These are phyloP conservation scores for Taxawa tesnikishii DNA, from an alignment of 2,329 filamentous ascomycete species.

Conservation along the genomic window DNA sequence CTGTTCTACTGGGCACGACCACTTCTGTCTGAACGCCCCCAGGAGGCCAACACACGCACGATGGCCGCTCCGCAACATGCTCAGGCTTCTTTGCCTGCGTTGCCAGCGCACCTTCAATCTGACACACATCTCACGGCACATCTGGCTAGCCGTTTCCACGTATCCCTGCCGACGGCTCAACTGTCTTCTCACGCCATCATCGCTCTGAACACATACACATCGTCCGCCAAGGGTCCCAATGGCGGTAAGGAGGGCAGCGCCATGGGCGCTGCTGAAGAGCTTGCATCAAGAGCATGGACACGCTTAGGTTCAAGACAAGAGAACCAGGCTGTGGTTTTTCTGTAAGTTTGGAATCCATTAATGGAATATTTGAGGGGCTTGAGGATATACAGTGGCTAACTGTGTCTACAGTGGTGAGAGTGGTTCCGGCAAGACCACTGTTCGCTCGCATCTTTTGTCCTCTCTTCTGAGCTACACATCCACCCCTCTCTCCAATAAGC, in stretches of 20 bases:
- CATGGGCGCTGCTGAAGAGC: slow-evolving; percentile 82
- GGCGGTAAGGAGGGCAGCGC: slow-evolving; percentile 84
- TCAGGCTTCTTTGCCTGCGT: slow-evolving; percentile 75
- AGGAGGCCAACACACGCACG: slow-evolving; percentile 9
- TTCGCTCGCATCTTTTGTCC: slow-evolving; percentile 78
- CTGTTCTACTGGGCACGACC: no score
- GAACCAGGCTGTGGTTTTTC: slow-evolving; percentile 83
- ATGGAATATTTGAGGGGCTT: no score
- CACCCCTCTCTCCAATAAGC: slow-evolving; percentile 83
- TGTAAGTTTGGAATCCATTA: slow-evolving; percentile 48
- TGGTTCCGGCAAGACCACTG: slow-evolving; percentile 88
- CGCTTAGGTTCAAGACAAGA: slow-evolving; percentile 79
- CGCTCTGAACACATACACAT: slow-evolving; percentile 87
- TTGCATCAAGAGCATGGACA: slow-evolving; percentile 76
- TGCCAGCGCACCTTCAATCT: slow-evolving; percentile 72
- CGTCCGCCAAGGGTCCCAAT: slow-evolving; percentile 77
- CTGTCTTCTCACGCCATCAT: slow-evolving; percentile 88
- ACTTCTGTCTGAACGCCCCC: no score
- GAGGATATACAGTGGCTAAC: not conserved
- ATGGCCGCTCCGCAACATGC: slow-evolving; percentile 45
- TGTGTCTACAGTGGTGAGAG: slow-evolving; percentile 69
- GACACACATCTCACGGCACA: slow-evolving; percentile 72
- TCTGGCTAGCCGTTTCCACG: slow-evolving; percentile 81
- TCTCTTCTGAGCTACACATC: slow-evolving; percentile 80
- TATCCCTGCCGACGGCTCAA: slow-evolving; percentile 73